These are phyloP conservation scores for Gossypium rotundifolium DNA, from an alignment of 345 rosid species.

Conservation along the genomic window DNA sequence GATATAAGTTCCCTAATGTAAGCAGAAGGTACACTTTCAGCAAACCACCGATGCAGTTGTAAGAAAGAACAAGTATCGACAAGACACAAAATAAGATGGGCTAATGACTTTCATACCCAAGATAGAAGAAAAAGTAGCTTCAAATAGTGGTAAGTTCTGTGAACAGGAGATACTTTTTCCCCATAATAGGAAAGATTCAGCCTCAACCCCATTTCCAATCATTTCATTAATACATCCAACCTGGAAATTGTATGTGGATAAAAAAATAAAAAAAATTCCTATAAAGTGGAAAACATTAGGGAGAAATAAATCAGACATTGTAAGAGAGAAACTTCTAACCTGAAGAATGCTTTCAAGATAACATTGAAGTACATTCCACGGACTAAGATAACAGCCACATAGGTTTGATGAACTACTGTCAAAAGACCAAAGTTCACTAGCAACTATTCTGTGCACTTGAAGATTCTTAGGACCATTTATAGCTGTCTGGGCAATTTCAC, in stretches of 20 bases:
- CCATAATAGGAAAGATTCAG: slow-evolving; percentile 66
- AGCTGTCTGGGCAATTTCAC: slow-evolving; percentile 34
- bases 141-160: slow-evolving; percentile 53
- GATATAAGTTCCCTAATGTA: slow-evolving; percentile 58
- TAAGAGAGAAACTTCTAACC: slow-evolving; percentile 37
- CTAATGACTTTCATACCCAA: slow-evolving; percentile 47
- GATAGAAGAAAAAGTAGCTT: slow-evolving; percentile 60
- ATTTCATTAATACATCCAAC: slow-evolving; percentile 69
- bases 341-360: slow-evolving; percentile 92
- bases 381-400: slow-evolving; percentile 59
- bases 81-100: slow-evolving; percentile 5
- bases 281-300: neutral
- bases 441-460: slow-evolving; percentile 38
- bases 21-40: slow-evolving; percentile 12
- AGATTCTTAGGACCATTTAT: slow-evolving; percentile 35
- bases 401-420: slow-evolving; percentile 34
- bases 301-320: slow-evolving; percentile 17
- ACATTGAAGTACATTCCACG: slow-evolving; percentile 79
- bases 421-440: slow-evolving; percentile 54
- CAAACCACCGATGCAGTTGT: slow-evolving; percentile 8
- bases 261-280: slow-evolving; percentile 1
- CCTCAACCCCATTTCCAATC: slow-evolving; percentile 74
- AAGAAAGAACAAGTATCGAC: neutral
- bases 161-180: slow-evolving; percentile 66
- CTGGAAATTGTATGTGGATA: slow-evolving; percentile 30